Percentiles rank a stretch among this genome's conserved stretches.
Conservation (phyloP, 352 stramenopile genomes). For the Achlya hypogyna region DNA sequence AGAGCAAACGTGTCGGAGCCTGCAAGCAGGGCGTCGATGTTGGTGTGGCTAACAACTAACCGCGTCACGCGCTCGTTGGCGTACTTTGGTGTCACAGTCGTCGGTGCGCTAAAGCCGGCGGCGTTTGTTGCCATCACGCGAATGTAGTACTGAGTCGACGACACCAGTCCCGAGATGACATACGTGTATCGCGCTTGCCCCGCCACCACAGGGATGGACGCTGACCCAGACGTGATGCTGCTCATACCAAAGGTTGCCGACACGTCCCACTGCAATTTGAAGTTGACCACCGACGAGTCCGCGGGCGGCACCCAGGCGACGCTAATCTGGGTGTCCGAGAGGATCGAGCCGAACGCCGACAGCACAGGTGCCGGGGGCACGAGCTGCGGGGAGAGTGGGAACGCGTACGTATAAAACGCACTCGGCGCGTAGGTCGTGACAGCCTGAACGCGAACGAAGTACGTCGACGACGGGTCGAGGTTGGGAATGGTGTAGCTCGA, state of each 20-base stretch:
- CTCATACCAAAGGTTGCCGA: conserved; percentile 54
- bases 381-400: neutral
- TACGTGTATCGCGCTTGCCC: conserved; percentile 24
- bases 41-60: conserved; percentile 28
- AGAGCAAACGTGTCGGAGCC: conserved; percentile 48
- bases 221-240: conserved; percentile 4
- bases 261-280: conserved; percentile 90
- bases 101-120: conserved; percentile 52
- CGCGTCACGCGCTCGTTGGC: conserved; percentile 44
- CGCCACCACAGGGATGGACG: conserved; percentile 10
- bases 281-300: conserved; percentile 68
- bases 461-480: neutral
- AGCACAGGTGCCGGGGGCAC: conserved; percentile 1
- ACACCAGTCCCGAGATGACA: conserved; percentile 37
- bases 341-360: neutral
- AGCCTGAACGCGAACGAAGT: conserved; percentile 13
- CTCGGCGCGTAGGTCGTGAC: neutral
- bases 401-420: neutral
- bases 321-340: conserved; percentile 24
- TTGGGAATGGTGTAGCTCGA: conserved; percentile 12
- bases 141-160: conserved; percentile 55
- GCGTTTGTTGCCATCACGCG: conserved; percentile 78
- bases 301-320: conserved; percentile 72
- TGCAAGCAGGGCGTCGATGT: conserved; percentile 27
- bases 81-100: conserved; percentile 33